A percentile compares a stretch with the other conserved stretches of the same genome.
Evolutionary conservation across 805 yeast species (phyloP).

Genomic region (Ogataea polymorpha): DNA sequence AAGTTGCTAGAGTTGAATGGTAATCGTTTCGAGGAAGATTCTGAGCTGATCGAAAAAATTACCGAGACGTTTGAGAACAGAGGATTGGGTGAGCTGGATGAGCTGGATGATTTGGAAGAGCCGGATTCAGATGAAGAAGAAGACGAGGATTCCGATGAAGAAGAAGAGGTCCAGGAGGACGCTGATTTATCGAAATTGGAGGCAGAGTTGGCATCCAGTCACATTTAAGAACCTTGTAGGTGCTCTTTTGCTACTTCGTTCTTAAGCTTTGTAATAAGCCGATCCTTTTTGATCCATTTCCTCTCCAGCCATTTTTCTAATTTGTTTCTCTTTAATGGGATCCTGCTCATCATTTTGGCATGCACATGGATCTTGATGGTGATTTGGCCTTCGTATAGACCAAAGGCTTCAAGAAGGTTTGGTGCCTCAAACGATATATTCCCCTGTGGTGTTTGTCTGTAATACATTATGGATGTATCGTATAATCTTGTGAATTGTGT

Average conservation of each 20-base stretch:
- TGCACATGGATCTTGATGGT: conserved; percentile 46
- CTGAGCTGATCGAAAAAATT: conserved; percentile 61
- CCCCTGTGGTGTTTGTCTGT: conserved; percentile 15
- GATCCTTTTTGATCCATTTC: conserved; percentile 71
- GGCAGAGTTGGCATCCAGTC: conserved; percentile 46
- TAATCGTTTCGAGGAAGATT: conserved; percentile 87
- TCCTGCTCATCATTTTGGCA: conserved; percentile 41
- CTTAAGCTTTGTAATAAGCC: conserved; percentile 39
- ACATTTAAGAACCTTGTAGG: conserved; percentile 17
- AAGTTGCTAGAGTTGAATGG: conserved; percentile 83
- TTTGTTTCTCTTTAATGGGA: conserved; percentile 52
- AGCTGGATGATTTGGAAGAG: conserved; percentile 93
- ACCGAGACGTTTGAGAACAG: conserved; percentile 62
- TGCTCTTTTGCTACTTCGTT: conserved; percentile 16
- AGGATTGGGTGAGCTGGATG: conserved; percentile 83
- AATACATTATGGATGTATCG: conserved; percentile 54
- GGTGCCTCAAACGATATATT: conserved; percentile 33
- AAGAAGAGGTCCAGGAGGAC: conserved; percentile 42
- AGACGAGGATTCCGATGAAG: conserved; percentile 54
- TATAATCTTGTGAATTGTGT: conserved; percentile 45
- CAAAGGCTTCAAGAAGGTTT: conserved; percentile 36
- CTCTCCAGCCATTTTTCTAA: conserved; percentile 75
- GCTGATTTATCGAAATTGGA: conserved; percentile 44
- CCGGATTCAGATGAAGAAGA: conserved; percentile 67
- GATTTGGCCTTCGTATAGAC: conserved; percentile 30